Evolutionary conservation across 2,329 filamentous ascomycete genomes (phyloP).

Genomic region (Falciphora oryzae): DNA sequence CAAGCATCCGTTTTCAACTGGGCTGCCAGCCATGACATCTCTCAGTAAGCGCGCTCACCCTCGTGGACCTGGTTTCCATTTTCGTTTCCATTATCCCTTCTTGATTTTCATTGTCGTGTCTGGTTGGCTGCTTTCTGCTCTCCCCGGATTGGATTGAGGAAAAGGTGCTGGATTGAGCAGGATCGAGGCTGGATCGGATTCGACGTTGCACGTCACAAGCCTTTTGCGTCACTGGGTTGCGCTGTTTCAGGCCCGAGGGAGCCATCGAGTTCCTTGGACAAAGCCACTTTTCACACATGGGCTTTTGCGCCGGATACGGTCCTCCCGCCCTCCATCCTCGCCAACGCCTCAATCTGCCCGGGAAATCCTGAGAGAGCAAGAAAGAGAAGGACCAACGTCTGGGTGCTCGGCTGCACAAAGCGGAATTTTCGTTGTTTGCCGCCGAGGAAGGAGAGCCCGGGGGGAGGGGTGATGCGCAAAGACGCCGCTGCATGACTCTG

Average conservation of each 20-base stretch:
- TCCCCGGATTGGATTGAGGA: no score
- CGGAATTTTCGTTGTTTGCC: no score
- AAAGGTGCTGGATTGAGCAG: no score
- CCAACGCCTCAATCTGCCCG: neutral
- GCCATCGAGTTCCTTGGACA: neutral
- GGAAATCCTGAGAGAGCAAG: neutral
- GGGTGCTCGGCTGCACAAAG: no score
- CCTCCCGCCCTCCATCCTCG: neutral
- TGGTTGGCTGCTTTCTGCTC: no score
- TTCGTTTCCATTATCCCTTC: neutral
- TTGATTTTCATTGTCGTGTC: neutral
- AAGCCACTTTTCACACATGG: neutral
- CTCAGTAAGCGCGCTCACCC: slow-evolving; percentile 15
- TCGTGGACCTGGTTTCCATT: neutral
- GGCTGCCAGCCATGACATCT: slow-evolving; percentile 32
- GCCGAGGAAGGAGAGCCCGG: no score
- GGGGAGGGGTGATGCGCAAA: no score
- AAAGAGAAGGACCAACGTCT: no score
- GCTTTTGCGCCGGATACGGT: neutral
- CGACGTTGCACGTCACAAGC: no score
- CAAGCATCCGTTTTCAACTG: no score
- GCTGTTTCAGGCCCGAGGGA: neutral
- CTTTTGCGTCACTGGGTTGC: neutral
- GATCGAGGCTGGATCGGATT: no score
- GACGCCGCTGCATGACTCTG: neutral